Percentiles rank a stretch among this genome's conserved stretches.
phyloP scores from a whole-genome alignment of 176 grass and related monocot genomes.

The Paspalum vaginatum region DNA sequence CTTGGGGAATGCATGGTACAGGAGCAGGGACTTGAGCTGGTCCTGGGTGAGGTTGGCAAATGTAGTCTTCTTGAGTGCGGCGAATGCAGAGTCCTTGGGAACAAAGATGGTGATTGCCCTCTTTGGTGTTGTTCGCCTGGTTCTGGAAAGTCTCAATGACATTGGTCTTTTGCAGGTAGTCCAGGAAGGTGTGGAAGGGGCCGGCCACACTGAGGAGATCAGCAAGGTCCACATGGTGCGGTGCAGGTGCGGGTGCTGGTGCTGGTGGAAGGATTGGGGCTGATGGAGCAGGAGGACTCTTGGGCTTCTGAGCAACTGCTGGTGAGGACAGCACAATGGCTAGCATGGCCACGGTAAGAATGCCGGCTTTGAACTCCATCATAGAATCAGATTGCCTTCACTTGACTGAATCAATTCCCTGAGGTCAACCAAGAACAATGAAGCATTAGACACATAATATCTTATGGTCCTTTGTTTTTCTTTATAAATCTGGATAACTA shows the following conservation, averaged over 20 bases:
- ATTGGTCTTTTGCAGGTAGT: conserved; percentile 67
- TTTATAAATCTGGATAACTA: not conserved
- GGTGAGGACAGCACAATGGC: conserved; percentile 52
- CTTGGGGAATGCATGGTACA: conserved; percentile 79
- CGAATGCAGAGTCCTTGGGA: conserved; percentile 76
- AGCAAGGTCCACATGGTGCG: conserved; percentile 73
- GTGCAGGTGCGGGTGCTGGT: conserved; percentile 65
- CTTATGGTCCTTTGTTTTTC: not conserved
- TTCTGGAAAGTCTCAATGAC: conserved; percentile 85
- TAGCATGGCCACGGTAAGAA: conserved; percentile 48
- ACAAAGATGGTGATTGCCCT: conserved; percentile 92
- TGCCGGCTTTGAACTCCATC: conserved; percentile 52
- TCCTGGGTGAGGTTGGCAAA: conserved; percentile 79
- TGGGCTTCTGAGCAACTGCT: conserved; percentile 54
- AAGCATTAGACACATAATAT: conserved; percentile 20
- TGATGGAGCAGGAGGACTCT: conserved; percentile 56
- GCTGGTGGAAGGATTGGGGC: conserved; percentile 47
- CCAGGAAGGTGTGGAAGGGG: conserved; percentile 82
- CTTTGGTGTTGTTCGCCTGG: conserved; percentile 77
- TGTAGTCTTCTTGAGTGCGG: conserved; percentile 57
- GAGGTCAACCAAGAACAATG: conserved; percentile 40
- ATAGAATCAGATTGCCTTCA: conserved; percentile 28
- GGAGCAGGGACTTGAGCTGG: conserved; percentile 72
- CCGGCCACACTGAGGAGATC: conserved; percentile 85
- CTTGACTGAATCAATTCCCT: conserved; percentile 42